phyloP scores from a whole-genome alignment of 176 grass and related monocot species.

The Musa troglodytarum region DNA sequence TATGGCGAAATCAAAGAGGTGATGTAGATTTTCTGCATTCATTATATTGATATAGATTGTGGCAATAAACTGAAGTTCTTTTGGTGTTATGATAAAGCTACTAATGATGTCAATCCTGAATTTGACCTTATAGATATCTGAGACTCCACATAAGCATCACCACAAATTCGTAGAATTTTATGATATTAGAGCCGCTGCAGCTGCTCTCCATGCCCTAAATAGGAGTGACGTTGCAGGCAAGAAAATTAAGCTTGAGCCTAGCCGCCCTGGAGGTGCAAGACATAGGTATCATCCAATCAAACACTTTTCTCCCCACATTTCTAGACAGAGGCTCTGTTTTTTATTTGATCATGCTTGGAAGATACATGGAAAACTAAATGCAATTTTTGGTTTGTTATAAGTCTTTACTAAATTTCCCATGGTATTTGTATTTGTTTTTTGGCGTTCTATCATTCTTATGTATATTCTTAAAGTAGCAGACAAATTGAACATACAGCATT shows the following conservation, averaged over 20 bases:
- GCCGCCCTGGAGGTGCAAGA: slow-evolving; percentile 47
- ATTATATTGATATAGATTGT: neutral
- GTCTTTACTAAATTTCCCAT: too few species aligned
- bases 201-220: slow-evolving; percentile 57
- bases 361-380: too few species aligned
- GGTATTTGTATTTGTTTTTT: too few species aligned
- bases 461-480: too few species aligned
- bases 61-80: too few species aligned
- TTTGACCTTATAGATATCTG: slow-evolving; percentile 36
- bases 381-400: too few species aligned
- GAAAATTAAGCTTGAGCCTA: slow-evolving; percentile 64
- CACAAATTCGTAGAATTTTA: slow-evolving; percentile 91
- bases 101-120: neutral
- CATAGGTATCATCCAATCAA: slow-evolving; percentile 20
- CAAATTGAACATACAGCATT: too few species aligned
- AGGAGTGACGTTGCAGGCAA: slow-evolving; percentile 59
- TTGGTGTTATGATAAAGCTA: too few species aligned
- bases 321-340: neutral
- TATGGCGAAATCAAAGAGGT: slow-evolving; percentile 93
- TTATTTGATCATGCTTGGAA: too few species aligned
- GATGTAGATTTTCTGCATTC: neutral
- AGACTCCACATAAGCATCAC: slow-evolving; percentile 50
- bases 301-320: neutral
- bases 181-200: slow-evolving; percentile 77
- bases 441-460: too few species aligned